phyloP scores from a whole-genome alignment of 2,329 filamentous ascomycete species.

The Pseudogymnoascus sp. region DNA sequence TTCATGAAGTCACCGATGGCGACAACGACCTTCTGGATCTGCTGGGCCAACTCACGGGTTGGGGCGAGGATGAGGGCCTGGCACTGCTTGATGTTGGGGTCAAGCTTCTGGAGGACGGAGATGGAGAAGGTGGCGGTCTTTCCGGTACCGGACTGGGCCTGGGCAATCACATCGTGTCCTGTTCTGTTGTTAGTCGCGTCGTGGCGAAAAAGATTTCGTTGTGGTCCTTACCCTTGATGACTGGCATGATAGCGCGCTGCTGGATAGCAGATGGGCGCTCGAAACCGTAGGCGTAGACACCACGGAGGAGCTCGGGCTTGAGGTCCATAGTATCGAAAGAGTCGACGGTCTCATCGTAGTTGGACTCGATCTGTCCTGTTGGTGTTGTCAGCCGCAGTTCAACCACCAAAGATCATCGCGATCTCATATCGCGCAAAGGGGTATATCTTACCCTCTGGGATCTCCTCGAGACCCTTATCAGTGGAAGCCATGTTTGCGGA shows the following conservation, averaged over 20 bases:
- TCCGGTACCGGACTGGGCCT: slow-evolving; percentile 98
- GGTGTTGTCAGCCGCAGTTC: slow-evolving; percentile 17
- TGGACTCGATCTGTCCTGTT: slow-evolving; percentile 96
- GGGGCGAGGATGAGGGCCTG: slow-evolving; percentile 97
- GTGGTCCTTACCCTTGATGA: slow-evolving; percentile 81
- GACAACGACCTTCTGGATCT: slow-evolving; percentile 99
- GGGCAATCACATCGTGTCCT: slow-evolving; percentile 98
- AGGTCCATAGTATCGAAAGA: slow-evolving; percentile 98
- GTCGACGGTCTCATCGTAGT: slow-evolving; percentile 99
- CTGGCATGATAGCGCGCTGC: slow-evolving; percentile 99
- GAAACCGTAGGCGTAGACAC: slow-evolving; percentile 99
- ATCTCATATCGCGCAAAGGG: background rate
- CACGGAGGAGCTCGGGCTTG: slow-evolving; percentile 94
- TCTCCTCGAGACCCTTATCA: slow-evolving; percentile 96
- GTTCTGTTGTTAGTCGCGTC: slow-evolving; percentile 19
- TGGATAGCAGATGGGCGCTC: slow-evolving; percentile 99
- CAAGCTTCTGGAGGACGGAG: slow-evolving; percentile 97
- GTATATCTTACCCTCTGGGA: slow-evolving; percentile 77
- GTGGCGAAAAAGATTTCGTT: slow-evolving; percentile 1
- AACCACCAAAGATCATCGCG: background rate
- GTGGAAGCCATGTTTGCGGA: slow-evolving; percentile 90
- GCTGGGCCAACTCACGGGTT: slow-evolving; percentile 95
- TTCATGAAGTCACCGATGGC: slow-evolving; percentile 99
- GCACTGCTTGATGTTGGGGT: slow-evolving; percentile 87
- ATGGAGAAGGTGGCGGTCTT: slow-evolving; percentile 99